Evolutionary conservation across 2,329 filamentous ascomycete species (phyloP).

Genomic region (Cryphonectria radicalis): DNA sequence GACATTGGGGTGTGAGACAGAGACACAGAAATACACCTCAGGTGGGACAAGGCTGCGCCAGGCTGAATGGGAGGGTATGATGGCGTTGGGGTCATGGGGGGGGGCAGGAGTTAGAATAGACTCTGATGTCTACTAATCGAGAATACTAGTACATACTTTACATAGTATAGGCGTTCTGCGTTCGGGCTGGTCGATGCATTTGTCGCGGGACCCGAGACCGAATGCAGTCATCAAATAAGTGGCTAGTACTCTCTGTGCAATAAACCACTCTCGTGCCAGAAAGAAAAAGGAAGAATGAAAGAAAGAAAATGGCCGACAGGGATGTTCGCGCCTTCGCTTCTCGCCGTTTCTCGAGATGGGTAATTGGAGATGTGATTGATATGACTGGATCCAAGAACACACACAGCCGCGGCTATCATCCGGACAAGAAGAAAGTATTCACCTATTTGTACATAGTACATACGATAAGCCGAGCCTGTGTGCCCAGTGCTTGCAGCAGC

Average conservation of each 20-base stretch:
- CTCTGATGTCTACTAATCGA: neutral
- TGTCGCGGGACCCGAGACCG: neutral
- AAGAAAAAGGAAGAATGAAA: neutral
- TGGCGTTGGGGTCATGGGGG: neutral
- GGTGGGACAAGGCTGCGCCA: neutral
- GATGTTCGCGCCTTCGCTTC: slow-evolving; percentile 12
- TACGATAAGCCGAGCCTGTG: neutral
- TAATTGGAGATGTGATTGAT: neutral
- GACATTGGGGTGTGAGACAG: neutral
- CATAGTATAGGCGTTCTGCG: neutral
- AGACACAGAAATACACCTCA: too few relatives aligned
- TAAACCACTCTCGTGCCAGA: neutral
- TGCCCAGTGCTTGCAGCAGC: neutral
- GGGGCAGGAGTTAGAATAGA: neutral
- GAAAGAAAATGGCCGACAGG: neutral
- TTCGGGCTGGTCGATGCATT: slow-evolving; percentile 1
- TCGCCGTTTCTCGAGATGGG: slow-evolving; percentile 15
- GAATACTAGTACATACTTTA: neutral
- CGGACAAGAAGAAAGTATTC: neutral
- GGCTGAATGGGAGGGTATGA: slow-evolving; percentile 1
- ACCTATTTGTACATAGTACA: too few relatives aligned
- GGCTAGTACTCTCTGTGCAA: neutral
- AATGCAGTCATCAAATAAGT: neutral
- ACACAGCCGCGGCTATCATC: neutral
- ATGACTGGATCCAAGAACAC: neutral